These are phyloP conservation scores for Amanita jacksonii DNA, from an alignment of 768 basidiomycete species.

Conservation along the genomic window DNA sequence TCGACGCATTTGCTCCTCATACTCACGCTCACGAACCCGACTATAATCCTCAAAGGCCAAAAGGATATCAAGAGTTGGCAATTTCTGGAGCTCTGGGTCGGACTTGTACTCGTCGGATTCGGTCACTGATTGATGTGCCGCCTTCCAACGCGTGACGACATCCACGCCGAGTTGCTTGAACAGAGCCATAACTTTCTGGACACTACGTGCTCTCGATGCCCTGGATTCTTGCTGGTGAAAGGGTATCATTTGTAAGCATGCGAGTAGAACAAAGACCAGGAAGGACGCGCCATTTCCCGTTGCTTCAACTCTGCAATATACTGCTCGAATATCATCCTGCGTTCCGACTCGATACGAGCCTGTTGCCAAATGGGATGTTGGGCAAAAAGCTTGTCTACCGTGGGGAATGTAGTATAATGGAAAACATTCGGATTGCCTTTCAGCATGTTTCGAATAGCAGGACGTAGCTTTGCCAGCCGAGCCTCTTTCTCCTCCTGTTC, in stretches of 20 bases:
- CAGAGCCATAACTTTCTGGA: constrained; percentile 72
- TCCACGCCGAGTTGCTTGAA: constrained; percentile 87
- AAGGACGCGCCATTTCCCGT: constrained; percentile 70
- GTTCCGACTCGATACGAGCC: constrained; percentile 76
- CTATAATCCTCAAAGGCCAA: constrained; percentile 93
- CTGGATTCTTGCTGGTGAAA: constrained; percentile 63
- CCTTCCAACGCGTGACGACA: constrained; percentile 89
- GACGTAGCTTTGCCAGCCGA: constrained; percentile 76
- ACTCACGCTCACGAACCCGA: constrained; percentile 81
- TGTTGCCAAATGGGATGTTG: constrained; percentile 90
- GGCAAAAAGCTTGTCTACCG: constrained; percentile 78
- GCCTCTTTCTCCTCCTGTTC: constrained; percentile 83
- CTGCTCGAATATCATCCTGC: constrained; percentile 85
- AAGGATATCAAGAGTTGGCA: constrained; percentile 88
- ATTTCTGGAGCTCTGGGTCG: constrained; percentile 67
- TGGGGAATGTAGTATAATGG: constrained; percentile 85
- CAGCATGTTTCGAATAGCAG: constrained; percentile 78
- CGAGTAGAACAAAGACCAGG: constrained; percentile 2
- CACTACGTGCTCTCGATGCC: constrained; percentile 66
- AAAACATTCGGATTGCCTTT: constrained; percentile 82
- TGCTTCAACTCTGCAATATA: constrained; percentile 80
- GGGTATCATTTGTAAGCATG: constrained; percentile 5
- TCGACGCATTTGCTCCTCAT: constrained; percentile 78
- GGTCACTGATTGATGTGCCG: constrained; percentile 66
- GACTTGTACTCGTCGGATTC: constrained; percentile 72